A percentile compares a stretch with the other conserved stretches of the same genome.
phyloP scores from a whole-genome alignment of 2,329 filamentous ascomycete genomes.

The Monilinia aucupariae region DNA sequence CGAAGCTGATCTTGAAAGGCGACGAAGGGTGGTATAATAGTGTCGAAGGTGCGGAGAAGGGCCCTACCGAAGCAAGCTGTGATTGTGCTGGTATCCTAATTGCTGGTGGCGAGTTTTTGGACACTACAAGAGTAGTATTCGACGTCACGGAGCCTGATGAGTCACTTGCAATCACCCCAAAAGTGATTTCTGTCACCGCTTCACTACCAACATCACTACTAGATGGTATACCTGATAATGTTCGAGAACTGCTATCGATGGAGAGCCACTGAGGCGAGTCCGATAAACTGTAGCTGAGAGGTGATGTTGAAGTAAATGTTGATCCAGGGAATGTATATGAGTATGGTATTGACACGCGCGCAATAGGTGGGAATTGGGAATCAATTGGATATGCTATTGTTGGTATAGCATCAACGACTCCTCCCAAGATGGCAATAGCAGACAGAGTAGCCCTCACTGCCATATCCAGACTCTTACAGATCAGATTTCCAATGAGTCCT shows the following conservation, averaged over 20 bases:
- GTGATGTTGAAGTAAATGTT: conserved; percentile 61
- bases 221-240: conserved; percentile 65
- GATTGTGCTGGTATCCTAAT: conserved; percentile 52
- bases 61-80: conserved; percentile 54
- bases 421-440: conserved; percentile 23
- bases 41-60: conserved; percentile 54
- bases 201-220: conserved; percentile 50
- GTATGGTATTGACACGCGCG: conserved; percentile 61
- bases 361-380: conserved; percentile 76
- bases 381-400: conserved; percentile 66
- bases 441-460: conserved; percentile 24
- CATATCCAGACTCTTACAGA: conserved; percentile 20
- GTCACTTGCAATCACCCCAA: conserved; percentile 68
- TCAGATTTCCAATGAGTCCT: conserved; percentile 6
- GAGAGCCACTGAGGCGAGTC: conserved; percentile 68
- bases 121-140: conserved; percentile 66
- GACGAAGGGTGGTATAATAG: conserved; percentile 51
- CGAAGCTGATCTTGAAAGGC: conserved; percentile 49
- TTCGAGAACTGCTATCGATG: conserved; percentile 59
- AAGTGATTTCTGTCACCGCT: conserved; percentile 40
- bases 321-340: conserved; percentile 65
- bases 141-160: conserved; percentile 56
- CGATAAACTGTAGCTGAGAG: conserved; percentile 61
- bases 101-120: conserved; percentile 48
- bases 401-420: conserved; percentile 34